Percentiles rank a stretch among this genome's conserved stretches.
phyloP scores from a whole-genome alignment of 2,329 filamentous ascomycete genomes.

The Ceratocystis destructans region DNA sequence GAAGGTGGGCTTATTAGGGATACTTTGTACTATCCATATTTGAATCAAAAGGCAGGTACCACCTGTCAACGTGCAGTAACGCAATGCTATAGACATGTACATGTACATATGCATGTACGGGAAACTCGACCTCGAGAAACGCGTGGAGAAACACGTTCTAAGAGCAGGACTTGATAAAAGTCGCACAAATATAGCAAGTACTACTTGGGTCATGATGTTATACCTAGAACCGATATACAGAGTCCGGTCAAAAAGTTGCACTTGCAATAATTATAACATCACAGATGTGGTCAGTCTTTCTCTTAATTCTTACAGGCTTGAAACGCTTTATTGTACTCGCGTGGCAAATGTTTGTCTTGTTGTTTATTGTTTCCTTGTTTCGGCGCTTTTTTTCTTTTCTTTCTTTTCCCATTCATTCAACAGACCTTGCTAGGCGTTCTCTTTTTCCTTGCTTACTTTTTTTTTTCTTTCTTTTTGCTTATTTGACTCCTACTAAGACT shows the following conservation, averaged over 20 bases:
- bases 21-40: background rate
- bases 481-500: background rate
- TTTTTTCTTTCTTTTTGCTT: background rate
- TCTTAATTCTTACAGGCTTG: background rate
- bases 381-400: background rate
- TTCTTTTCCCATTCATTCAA: background rate
- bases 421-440: background rate
- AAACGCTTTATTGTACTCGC: background rate
- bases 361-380: slow-evolving; percentile 3
- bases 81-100: background rate
- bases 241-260: background rate
- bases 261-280: background rate
- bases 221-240: too few species aligned
- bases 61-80: background rate
- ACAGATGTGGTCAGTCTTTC: background rate
- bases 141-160: background rate
- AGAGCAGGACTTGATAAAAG: background rate
- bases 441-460: background rate
- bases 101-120: background rate
- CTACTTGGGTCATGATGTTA: background rate
- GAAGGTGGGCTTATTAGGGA: background rate
- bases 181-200: background rate
- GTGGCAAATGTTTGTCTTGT: background rate
- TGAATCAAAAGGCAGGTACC: slow-evolving; percentile 6
- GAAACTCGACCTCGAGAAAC: background rate